phyloP scores from a whole-genome alignment of 2,329 filamentous ascomycete species.

The Helicocarpus griseus region DNA sequence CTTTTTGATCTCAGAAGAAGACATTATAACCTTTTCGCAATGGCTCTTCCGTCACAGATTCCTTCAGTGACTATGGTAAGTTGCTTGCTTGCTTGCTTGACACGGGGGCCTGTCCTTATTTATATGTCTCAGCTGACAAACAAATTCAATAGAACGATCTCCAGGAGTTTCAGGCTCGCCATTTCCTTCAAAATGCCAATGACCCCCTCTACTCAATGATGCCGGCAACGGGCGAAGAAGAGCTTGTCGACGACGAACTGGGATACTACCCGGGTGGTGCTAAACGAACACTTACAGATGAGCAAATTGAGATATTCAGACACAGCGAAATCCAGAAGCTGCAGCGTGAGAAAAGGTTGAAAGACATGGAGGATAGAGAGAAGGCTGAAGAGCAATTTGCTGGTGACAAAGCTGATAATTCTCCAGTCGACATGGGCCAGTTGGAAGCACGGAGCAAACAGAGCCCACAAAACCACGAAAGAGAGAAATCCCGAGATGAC shows the following conservation, averaged over 20 bases:
- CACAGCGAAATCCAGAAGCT: slow-evolving; percentile 76
- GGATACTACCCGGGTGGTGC: slow-evolving; percentile 81
- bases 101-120: neutral
- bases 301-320: slow-evolving; percentile 81
- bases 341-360: slow-evolving; percentile 41
- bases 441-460: neutral
- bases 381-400: neutral
- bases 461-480: neutral
- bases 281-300: slow-evolving; percentile 82
- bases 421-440: neutral
- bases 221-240: slow-evolving; percentile 8
- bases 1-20: too few relatives aligned
- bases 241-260: slow-evolving; percentile 47
- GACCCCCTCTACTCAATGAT: slow-evolving; percentile 1
- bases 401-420: neutral
- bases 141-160: slow-evolving; percentile 46
- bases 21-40: neutral
- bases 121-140: neutral
- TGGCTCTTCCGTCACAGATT: slow-evolving; percentile 14
- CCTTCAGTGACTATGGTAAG: slow-evolving; percentile 29
- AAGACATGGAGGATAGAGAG: slow-evolving; percentile 15
- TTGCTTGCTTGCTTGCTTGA: neutral
- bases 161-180: slow-evolving; percentile 46
- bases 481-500: too few relatives aligned
- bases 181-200: slow-evolving; percentile 39